A percentile compares a stretch with the other conserved stretches of the same genome.
Evolutionary conservation across 106 monocot species (phyloP).

Genomic region (Dioscorea dumetorum): DNA sequence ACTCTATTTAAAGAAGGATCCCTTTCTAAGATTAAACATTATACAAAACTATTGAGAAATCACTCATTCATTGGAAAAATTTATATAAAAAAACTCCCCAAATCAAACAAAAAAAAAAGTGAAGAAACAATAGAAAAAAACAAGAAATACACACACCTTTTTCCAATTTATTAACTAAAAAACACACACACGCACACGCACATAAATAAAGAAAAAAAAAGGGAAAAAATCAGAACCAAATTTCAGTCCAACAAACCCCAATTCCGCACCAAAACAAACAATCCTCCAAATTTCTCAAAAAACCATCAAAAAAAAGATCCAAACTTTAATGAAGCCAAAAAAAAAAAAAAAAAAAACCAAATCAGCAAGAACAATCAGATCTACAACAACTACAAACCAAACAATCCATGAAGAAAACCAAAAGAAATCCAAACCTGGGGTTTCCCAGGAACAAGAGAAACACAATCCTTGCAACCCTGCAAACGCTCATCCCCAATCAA

Average conservation of each 20-base stretch:
- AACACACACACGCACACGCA: too few relatives aligned
- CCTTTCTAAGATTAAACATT: too few relatives aligned
- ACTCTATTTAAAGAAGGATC: too few relatives aligned
- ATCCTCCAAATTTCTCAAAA: not conserved
- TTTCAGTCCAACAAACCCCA: not conserved
- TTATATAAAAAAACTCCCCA: not conserved
- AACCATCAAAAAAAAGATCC: not conserved
- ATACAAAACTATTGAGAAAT: too few relatives aligned
- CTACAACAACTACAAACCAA: too few relatives aligned
- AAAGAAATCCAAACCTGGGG: slow-evolving; percentile 52
- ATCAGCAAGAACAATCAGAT: not conserved
- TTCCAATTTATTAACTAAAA: not conserved
- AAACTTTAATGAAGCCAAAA: not conserved
- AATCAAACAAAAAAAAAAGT: not conserved
- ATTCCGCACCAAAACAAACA: not conserved
- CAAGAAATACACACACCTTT: not conserved
- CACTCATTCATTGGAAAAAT: not conserved
- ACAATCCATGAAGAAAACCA: not conserved
- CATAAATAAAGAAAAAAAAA: too few relatives aligned
- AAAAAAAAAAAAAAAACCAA: not conserved
- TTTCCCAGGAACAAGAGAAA: slow-evolving; percentile 57
- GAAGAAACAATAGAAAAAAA: not conserved
- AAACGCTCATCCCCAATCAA: slow-evolving; percentile 81
- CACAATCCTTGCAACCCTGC: slow-evolving; percentile 94
- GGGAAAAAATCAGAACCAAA: not conserved